Conservation (phyloP, 495 filamentous ascomycete genomes). For the Penicillium cinerascens region DNA sequence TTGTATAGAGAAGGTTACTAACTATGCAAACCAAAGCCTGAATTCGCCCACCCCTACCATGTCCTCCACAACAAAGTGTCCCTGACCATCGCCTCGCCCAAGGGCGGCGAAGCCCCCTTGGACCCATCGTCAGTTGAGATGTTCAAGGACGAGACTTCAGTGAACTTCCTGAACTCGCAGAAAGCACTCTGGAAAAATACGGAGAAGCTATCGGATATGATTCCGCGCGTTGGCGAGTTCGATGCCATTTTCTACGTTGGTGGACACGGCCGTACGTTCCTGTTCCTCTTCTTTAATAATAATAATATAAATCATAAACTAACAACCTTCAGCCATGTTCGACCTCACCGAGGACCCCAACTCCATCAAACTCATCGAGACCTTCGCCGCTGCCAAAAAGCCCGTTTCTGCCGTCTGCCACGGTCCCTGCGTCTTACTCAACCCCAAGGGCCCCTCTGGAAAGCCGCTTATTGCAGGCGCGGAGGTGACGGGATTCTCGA, state of each 20-base stretch:
- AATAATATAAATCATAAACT: not conserved
- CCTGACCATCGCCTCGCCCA: slow-evolving; percentile 62
- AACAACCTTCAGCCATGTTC: slow-evolving; percentile 58
- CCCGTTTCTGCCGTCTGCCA: slow-evolving; percentile 67
- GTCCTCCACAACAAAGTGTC: slow-evolving; percentile 52
- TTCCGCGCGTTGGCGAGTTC: slow-evolving; percentile 55
- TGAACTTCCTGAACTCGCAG: slow-evolving; percentile 51
- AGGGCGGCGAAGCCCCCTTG: slow-evolving; percentile 64
- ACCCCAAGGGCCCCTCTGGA: slow-evolving; percentile 52
- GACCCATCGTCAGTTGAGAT: slow-evolving; percentile 61
- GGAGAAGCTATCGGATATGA: slow-evolving; percentile 45
- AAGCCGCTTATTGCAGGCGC: slow-evolving; percentile 51
- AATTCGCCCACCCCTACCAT: slow-evolving; percentile 68
- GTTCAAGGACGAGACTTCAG: slow-evolving; percentile 53
- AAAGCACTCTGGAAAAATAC: slow-evolving; percentile 62
- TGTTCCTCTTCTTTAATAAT: not conserved
- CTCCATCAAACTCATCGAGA: slow-evolving; percentile 53
- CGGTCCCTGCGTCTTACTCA: slow-evolving; percentile 58
- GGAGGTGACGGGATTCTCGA: slow-evolving; percentile 64
- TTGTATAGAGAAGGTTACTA: not conserved
- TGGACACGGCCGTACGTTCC: slow-evolving; percentile 67
- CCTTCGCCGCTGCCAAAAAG: slow-evolving; percentile 60
- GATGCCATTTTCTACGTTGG: slow-evolving; percentile 72
- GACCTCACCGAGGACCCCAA: slow-evolving; percentile 53
- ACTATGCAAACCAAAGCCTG: slow-evolving; percentile 44